Evolutionary conservation across 805 yeast species (phyloP).

Genomic region (Spathaspora girioi): DNA sequence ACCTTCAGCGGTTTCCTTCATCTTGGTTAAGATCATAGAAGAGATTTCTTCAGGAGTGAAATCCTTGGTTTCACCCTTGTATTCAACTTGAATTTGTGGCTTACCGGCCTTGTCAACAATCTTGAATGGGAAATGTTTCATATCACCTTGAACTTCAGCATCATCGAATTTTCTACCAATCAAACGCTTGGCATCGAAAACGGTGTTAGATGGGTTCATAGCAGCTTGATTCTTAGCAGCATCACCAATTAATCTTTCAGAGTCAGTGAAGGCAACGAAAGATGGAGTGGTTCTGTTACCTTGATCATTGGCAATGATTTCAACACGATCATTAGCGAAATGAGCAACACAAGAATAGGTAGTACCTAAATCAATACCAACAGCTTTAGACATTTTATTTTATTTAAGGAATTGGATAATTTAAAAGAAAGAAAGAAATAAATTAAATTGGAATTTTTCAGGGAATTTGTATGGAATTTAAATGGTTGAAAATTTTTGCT

Average conservation of each 20-base stretch:
- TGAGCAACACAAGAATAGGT: conserved; percentile 97
- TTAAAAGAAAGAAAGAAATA: conserved; percentile 1
- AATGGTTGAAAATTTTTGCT: conserved; percentile 1
- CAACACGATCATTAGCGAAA: conserved; percentile 87
- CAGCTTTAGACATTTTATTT: conserved; percentile 47
- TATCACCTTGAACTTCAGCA: conserved; percentile 64
- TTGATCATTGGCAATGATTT: conserved; percentile 96
- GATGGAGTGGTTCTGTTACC: conserved; percentile 99
- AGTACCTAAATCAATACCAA: conserved; percentile 94
- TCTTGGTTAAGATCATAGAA: conserved; percentile 85
- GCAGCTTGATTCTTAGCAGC: conserved; percentile 99
- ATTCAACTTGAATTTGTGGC: conserved; percentile 81
- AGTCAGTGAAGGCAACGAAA: conserved; percentile 90
- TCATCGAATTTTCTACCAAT: conserved; percentile 89
- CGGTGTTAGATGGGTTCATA: conserved; percentile 88
- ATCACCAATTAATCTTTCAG: conserved; percentile 93
- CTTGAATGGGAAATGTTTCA: conserved; percentile 76
- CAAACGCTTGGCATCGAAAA: conserved; percentile 88
- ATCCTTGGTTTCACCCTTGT: conserved; percentile 81
- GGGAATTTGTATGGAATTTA: not conserved
- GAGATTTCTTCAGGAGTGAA: conserved; percentile 96
- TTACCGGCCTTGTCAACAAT: conserved; percentile 72
- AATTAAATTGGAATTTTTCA: not conserved
- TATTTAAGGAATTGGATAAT: not conserved
- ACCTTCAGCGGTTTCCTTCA: conserved; percentile 92